phyloP scores from a whole-genome alignment of 2,329 filamentous ascomycete genomes.

The Fusarium nurragi region DNA sequence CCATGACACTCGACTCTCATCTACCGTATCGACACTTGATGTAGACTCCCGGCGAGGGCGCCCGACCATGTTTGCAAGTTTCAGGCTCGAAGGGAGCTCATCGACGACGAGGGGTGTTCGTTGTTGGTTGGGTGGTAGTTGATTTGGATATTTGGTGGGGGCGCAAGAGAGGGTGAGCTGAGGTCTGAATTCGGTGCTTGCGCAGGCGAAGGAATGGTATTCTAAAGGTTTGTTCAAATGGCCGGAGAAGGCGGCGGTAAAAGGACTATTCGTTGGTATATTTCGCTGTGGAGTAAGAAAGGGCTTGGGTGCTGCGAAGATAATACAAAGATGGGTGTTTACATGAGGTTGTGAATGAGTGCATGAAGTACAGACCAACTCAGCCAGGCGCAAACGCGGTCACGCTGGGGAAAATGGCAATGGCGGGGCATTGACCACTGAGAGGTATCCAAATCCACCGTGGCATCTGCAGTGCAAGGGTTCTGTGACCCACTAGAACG shows the following conservation, averaged over 20 bases:
- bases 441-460: slow-evolving; percentile 12
- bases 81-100: slow-evolving; percentile 21
- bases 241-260: neutral
- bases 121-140: neutral
- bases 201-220: neutral
- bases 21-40: slow-evolving; percentile 57
- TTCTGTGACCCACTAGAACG: slow-evolving; percentile 6
- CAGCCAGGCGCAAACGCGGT: slow-evolving; percentile 23
- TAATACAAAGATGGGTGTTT: neutral
- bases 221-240: neutral
- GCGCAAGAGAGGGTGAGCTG: neutral
- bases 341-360: neutral
- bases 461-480: neutral
- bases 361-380: neutral
- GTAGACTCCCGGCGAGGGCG: slow-evolving; percentile 55
- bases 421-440: slow-evolving; percentile 29
- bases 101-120: slow-evolving; percentile 5
- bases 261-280: neutral
- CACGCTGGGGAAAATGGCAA: slow-evolving; percentile 8
- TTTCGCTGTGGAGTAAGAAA: neutral
- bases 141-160: neutral
- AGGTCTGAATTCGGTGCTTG: neutral
- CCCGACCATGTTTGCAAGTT: slow-evolving; percentile 52
- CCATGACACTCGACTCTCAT: slow-evolving; percentile 50
- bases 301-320: neutral